Conservation (phyloP, 345 rosid species). For the Eucalyptus dawsonii region DNA sequence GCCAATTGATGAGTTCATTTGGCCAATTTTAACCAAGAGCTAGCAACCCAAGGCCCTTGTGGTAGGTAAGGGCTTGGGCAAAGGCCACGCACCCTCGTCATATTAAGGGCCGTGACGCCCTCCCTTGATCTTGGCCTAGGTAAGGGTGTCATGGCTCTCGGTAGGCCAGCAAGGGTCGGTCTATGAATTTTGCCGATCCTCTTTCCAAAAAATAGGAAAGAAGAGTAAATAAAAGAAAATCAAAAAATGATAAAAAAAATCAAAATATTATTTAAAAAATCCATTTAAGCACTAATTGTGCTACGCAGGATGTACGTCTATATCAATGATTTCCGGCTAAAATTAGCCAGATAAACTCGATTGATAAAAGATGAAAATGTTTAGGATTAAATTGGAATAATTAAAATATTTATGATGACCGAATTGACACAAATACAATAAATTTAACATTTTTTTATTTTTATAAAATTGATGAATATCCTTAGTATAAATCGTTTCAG, state of each 20-base stretch:
- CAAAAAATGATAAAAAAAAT: too few relatives aligned
- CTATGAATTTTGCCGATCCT: fast-evolving
- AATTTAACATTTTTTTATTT: too few relatives aligned
- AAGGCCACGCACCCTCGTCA: too few relatives aligned
- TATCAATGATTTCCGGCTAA: fast-evolving
- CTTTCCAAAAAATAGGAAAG: neutral
- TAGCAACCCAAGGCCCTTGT: too few relatives aligned
- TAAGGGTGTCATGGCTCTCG: too few relatives aligned
- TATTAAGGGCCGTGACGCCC: too few relatives aligned
- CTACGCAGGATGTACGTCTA: fast-evolving
- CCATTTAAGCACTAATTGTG: fast-evolving
- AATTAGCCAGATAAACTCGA: fast-evolving
- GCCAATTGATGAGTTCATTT: too few relatives aligned
- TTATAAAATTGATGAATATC: too few relatives aligned
- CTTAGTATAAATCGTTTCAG: fast-evolving
- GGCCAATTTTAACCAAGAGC: too few relatives aligned
- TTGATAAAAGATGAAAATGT: neutral
- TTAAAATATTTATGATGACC: neutral
- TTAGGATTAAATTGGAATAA: fast-evolving
- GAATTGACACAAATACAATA: neutral
- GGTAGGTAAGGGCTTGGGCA: too few relatives aligned
- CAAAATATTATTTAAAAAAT: neutral
- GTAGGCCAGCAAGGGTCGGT: too few relatives aligned
- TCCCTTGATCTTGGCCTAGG: too few relatives aligned
- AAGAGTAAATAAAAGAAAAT: neutral